Percentiles rank a stretch among this genome's conserved stretches.
Conservation (phyloP, 75 land plant genomes). For the Azolla pinnata region DNA sequence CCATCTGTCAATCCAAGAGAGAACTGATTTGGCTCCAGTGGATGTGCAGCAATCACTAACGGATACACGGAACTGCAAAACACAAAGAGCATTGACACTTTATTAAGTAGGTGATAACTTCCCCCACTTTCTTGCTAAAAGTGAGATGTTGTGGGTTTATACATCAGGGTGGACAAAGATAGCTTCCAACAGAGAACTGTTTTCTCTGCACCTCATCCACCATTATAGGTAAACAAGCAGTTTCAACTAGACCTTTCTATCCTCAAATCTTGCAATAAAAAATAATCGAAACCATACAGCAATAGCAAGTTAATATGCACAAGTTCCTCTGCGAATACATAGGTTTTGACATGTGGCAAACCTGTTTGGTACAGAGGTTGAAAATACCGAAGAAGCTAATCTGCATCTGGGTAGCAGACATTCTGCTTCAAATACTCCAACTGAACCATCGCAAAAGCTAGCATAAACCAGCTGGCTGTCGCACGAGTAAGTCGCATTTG, state of each 20-base stretch:
- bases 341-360: conserved; percentile 13
- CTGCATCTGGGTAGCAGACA: conserved; percentile 9
- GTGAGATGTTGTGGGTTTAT: no score
- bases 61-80: conserved; percentile 32
- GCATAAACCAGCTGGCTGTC: conserved; percentile 68
- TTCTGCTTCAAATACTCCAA: conserved; percentile 35
- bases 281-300: no score
- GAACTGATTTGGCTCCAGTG: conserved; percentile 38
- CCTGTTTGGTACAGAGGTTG: conserved; percentile 6
- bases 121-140: no score
- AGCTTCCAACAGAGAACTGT: no score
- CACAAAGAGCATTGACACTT: no score
- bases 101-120: no score
- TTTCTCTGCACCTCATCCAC: no score
- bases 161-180: no score
- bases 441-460: conserved; percentile 48
- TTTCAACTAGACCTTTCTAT: no score
- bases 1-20: conserved; percentile 48
- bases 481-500: conserved; percentile 74
- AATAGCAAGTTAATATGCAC: no score
- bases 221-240: no score
- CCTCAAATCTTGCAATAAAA: no score
- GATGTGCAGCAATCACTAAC: conserved; percentile 46
- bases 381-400: conserved; percentile 8
- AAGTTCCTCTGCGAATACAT: conserved; percentile 3